Percentiles rank a stretch among this genome's conserved stretches.
Evolutionary conservation across 139 green algal genomes (phyloP).

Genomic region (Chlorella vulgaris): DNA sequence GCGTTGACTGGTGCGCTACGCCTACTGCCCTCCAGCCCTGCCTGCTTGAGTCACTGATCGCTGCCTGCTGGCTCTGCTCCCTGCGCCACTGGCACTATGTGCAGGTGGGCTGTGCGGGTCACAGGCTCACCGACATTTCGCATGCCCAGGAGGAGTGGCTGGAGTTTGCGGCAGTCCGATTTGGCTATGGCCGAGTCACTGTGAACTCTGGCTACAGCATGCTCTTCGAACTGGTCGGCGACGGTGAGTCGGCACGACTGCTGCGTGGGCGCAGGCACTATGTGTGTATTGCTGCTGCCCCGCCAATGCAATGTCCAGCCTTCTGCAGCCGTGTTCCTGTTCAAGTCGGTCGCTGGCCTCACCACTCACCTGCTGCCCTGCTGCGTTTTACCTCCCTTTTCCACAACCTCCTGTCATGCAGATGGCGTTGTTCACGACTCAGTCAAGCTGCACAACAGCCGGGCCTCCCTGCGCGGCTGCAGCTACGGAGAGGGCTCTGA

Average conservation of each 20-base stretch:
- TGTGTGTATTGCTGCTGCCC: too few relatives aligned
- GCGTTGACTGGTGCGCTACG: too few relatives aligned
- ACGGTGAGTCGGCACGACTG: not conserved
- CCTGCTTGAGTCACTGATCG: too few relatives aligned
- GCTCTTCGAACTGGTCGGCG: constrained; percentile 31
- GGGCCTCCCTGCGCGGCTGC: constrained; percentile 14
- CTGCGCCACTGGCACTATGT: too few relatives aligned
- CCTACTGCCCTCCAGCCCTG: too few relatives aligned
- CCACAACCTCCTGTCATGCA: not conserved
- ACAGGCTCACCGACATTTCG: constrained; percentile 58
- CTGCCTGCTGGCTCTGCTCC: too few relatives aligned
- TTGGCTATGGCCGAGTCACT: constrained; percentile 46
- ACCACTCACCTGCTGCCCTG: too few relatives aligned
- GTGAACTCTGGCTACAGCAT: constrained; percentile 36
- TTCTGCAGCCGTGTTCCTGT: too few relatives aligned
- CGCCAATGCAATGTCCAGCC: too few relatives aligned
- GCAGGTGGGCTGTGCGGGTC: constrained; percentile 60
- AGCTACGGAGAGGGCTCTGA: not conserved
- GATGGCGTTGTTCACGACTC: constrained; percentile 29
- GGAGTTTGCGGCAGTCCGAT: constrained; percentile 24
- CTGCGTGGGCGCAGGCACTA: too few relatives aligned
- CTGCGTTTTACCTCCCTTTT: not conserved
- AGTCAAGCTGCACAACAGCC: constrained; percentile 32
- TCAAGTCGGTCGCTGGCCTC: too few relatives aligned
- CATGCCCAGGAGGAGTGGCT: constrained; percentile 66